Base-by-base conservation (phyloP, 768 basidiomycete genomes). In the Tubosaeta sp. region DNA sequence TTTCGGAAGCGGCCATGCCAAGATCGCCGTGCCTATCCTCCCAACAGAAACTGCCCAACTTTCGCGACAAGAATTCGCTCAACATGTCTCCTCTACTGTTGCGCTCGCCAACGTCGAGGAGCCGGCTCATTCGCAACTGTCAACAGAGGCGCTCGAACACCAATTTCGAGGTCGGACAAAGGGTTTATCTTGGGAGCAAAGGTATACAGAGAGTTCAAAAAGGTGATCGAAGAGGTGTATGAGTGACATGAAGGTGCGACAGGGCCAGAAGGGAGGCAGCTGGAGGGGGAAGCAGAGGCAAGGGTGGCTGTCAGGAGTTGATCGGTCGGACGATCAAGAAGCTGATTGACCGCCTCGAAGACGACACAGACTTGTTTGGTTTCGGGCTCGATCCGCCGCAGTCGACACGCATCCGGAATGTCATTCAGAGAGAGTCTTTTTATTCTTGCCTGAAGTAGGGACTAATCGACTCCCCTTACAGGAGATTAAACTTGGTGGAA, bases 331-430 rank as follows among this genome's bases (percentile, higher is more conserved):
- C 53, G 32, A 44, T 65, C 50, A 51, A 65, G 31, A 43, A 53
- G 19, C 55, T 48, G 13, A 43, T 56, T 4, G 55, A 56, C 13
- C 34, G 43, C 14, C 55, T 65, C 22, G 45, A 52, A 43, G 61
- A 65, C 34, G 61, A 65, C n/a, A 72, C 71, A 22, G 79, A 80
- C 48, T 47, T 76, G 26, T 76, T 75, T 38, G 61, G 73, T 0
- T 79, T 75, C 39, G 82, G 82, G 26, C 69, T 83, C 32, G 78
- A 83, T 60, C 80, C 80, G 11, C 58, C 82, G 22, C 76, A 80
- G 53, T 77, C 76, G 14, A 76, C 76, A 5, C 66, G 78, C n/a
- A 73, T 83, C 26, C 62, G 79, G 19, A 83, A 81, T 59, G 64
- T 67, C 4, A 62, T 73, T 37, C 75, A 75, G 56, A 76, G 76